A percentile compares a stretch with the other conserved stretches of the same genome.
Evolutionary conservation across 768 basidiomycete genomes (phyloP).

Genomic region (Pholiota conissans): DNA sequence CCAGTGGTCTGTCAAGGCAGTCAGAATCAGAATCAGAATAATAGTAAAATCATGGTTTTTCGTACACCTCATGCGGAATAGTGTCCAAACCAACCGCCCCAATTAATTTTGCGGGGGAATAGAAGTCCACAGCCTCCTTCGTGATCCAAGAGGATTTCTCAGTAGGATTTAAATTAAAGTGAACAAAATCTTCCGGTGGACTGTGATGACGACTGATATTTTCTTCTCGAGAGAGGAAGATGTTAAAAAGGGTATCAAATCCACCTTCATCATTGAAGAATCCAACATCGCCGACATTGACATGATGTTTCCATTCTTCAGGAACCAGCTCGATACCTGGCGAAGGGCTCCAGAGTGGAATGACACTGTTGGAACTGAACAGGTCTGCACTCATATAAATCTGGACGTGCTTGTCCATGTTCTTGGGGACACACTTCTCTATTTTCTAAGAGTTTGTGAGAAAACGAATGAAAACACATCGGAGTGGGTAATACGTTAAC

Average conservation of each 20-base stretch:
- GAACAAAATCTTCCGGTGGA: background rate
- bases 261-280: conserved; percentile 4
- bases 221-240: conserved; percentile 8
- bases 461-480: background rate
- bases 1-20: background rate
- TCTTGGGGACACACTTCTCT: background rate
- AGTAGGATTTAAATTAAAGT: background rate
- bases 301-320: background rate
- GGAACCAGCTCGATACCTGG: background rate
- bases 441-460: background rate
- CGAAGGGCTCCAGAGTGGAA: conserved; percentile 9
- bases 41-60: background rate
- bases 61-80: no score
- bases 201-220: background rate
- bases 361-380: background rate
- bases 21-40: background rate
- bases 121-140: no score
- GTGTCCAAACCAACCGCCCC: background rate
- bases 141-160: background rate
- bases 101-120: background rate
- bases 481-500: background rate
- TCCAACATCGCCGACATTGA: conserved; percentile 10
- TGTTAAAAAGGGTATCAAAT: conserved; percentile 12
- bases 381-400: background rate
- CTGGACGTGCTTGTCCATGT: background rate